These are phyloP conservation scores for Mentha longifolia DNA, from an alignment of 257 asterid genomes.

Conservation along the genomic window DNA sequence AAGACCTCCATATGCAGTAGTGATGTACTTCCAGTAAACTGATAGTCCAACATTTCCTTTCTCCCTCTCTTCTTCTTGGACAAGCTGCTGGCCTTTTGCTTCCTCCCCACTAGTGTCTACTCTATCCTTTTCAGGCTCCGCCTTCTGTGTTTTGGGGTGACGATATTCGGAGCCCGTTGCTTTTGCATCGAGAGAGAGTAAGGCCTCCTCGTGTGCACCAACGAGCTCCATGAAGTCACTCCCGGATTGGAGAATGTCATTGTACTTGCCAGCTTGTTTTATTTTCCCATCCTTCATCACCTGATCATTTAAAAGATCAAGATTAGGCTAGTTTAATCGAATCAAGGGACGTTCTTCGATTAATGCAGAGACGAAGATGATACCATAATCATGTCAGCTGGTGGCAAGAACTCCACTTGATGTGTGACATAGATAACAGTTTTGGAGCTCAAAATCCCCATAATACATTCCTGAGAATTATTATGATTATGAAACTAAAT, in stretches of 20 bases:
- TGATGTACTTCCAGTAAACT: conserved; percentile 81
- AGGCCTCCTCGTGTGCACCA: conserved; percentile 83
- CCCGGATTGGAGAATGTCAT: conserved; percentile 67
- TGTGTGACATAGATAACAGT: conserved; percentile 77
- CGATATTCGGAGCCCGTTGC: conserved; percentile 27
- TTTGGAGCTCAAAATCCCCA: conserved; percentile 58
- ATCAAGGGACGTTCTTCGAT: background rate
- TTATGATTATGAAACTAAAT: too few relatives aligned
- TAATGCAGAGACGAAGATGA: conserved; percentile 9
- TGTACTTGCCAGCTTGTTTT: conserved; percentile 77
- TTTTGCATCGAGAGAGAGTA: conserved; percentile 53
- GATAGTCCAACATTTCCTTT: conserved; percentile 74
- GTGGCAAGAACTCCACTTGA: conserved; percentile 86
- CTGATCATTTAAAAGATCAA: conserved; percentile 40
- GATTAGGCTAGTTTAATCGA: background rate
- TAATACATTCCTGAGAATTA: conserved; percentile 69
- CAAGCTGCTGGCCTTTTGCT: conserved; percentile 66
- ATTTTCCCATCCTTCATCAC: conserved; percentile 83
- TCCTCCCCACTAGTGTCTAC: conserved; percentile 34
- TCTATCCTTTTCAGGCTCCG: conserved; percentile 36
- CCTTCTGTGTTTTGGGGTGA: background rate
- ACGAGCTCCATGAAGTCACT: conserved; percentile 86
- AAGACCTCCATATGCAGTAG: conserved; percentile 75
- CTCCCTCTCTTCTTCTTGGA: conserved; percentile 94
- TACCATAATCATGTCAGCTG: conserved; percentile 81